Base-by-base conservation (phyloP, 1,284 basidiomycete species). In the Trametes sp. region DNA sequence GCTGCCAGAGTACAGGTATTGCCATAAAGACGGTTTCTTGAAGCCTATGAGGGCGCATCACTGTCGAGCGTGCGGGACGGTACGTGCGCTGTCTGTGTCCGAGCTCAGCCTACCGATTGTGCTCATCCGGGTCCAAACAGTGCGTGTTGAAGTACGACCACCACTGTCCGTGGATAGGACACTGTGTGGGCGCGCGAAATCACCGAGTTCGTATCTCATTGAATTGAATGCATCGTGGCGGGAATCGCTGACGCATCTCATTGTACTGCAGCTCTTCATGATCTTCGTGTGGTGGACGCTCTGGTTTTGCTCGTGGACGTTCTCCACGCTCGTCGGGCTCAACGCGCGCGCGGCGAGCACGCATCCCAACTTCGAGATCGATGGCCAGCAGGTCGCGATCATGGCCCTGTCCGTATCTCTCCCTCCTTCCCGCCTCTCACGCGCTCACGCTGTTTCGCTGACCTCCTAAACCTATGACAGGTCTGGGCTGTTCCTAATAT, bases 121-220 rank as follows among this genome's bases (percentile, higher is more conserved):
- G 42, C 45, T 59, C 21, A 46, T 19, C 23, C 62, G 44, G 11
- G n/a, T 28, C 8, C 49, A n/a, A 51, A 10, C 69, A 89, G 81
- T 93, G 90, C 70, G 81, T 93, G 0, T 73, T 92, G 53, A 86
- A 85, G 71, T 93, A 87, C 72, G 91, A 93, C 71, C 91, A 93
- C 75, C 91, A 93, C 71, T 90, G 88, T 74, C 88, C 89, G 57
- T 89, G 92, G 92, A 87, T 94, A 54, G 92, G 91, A 29, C 90
- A 92, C 68, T 94, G 92, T 70, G 91, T 94, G 9, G 93, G 93
- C 11, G 92, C 91, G 4, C 82, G 84, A 50, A 95, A 95, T 73
- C 87, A 93, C 60, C 28, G 49, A 21, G 62, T 67, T 19, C 26
- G 65, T 44, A 16, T 5, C 31, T 28, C 19, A 1, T 23, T n/a